These are phyloP conservation scores for Russula compacta DNA, from an alignment of 768 basidiomycete species.

Conservation along the genomic window DNA sequence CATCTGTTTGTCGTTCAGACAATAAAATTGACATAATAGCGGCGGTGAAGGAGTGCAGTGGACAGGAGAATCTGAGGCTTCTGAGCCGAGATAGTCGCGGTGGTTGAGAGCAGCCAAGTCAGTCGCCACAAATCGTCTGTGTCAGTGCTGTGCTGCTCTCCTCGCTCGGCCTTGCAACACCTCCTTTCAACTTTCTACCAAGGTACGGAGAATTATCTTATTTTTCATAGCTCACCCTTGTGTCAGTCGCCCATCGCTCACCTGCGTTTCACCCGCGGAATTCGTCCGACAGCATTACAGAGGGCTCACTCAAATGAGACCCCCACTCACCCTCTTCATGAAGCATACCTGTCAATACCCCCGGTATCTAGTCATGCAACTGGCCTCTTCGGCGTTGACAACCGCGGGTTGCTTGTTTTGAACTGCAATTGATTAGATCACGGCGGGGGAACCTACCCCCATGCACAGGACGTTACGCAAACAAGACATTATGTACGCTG, in stretches of 20 bases:
- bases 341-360: too few relatives aligned
- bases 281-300: background rate
- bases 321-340: too few relatives aligned
- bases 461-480: too few relatives aligned
- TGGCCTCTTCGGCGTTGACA: too few relatives aligned
- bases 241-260: background rate
- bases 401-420: too few relatives aligned
- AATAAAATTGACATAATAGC: conserved; percentile 12
- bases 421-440: too few relatives aligned
- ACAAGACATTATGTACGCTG: too few relatives aligned
- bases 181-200: background rate
- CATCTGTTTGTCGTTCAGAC: conserved; percentile 16
- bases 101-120: background rate
- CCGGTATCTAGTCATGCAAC: too few relatives aligned
- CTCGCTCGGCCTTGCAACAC: too few relatives aligned
- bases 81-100: background rate
- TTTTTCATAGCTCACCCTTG: background rate
- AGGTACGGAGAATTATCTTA: background rate
- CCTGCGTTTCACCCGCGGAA: too few relatives aligned
- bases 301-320: background rate
- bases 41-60: background rate
- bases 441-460: too few relatives aligned
- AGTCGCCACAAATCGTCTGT: background rate
- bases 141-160: too few relatives aligned
- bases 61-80: background rate